phyloP scores from a whole-genome alignment of 2,329 filamentous ascomycete genomes.

The Ceratocystis huliohia region DNA sequence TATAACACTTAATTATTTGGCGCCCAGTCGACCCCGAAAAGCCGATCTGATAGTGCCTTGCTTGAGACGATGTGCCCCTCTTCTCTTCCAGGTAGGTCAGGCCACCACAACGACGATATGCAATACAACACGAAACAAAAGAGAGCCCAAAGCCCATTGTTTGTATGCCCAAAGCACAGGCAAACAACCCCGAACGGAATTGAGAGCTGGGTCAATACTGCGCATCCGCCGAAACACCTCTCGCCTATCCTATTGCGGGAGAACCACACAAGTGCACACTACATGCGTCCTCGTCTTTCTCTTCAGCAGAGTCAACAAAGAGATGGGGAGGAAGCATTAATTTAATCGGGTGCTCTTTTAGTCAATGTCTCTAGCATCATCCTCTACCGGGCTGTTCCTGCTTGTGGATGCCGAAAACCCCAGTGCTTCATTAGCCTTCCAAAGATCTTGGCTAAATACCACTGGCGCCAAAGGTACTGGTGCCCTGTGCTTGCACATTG shows the following conservation, averaged over 20 bases:
- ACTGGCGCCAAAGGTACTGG: not conserved
- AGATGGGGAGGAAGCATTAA: too few species aligned
- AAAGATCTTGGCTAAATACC: not conserved
- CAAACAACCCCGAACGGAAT: not conserved
- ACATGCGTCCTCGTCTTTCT: not conserved
- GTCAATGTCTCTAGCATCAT: not conserved
- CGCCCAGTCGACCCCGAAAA: not conserved
- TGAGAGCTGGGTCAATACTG: too few species aligned
- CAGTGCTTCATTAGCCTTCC: not conserved
- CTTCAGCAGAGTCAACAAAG: not conserved
- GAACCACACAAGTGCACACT: not conserved
- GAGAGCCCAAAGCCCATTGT: not conserved
- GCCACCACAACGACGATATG: not conserved
- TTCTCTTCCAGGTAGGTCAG: not conserved
- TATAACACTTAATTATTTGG: not conserved
- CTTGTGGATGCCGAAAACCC: not conserved
- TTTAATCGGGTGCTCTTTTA: not conserved
- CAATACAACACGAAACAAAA: not conserved
- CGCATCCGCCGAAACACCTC: not conserved
- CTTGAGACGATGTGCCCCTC: too few species aligned
- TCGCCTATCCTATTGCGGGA: not conserved
- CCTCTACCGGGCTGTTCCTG: not conserved
- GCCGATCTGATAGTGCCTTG: not conserved
- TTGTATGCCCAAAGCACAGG: not conserved
- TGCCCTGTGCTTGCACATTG: not conserved